phyloP scores from a whole-genome alignment of 73 alveolate genomes.

The Paramecium bursaria region DNA sequence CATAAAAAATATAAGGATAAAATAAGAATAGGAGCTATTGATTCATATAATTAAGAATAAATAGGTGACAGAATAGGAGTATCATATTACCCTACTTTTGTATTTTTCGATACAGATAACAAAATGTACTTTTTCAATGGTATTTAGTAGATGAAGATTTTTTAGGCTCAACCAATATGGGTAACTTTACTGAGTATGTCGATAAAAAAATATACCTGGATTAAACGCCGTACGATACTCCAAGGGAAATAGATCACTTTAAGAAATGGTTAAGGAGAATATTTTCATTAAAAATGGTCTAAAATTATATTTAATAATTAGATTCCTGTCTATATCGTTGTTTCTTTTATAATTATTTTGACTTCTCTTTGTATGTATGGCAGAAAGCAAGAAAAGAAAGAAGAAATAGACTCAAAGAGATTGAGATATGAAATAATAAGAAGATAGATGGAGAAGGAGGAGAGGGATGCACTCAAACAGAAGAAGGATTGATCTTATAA shows the following conservation, averaged over 20 bases:
- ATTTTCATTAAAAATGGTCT: constrained; percentile 44
- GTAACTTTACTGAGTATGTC: background rate
- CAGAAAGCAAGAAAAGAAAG: background rate
- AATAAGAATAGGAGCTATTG: constrained; percentile 17
- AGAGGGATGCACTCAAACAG: constrained; percentile 1
- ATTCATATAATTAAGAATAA: constrained; percentile 39
- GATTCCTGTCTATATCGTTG: constrained; percentile 28
- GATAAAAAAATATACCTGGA: constrained; percentile 6
- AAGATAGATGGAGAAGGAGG: constrained; percentile 9
- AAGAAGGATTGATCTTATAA: background rate
- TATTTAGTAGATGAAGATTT: background rate
- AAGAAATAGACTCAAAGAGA: background rate
- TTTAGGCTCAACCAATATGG: constrained; percentile 19
- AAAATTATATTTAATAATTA: background rate
- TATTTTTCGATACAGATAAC: constrained; percentile 38
- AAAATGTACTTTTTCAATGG: constrained; percentile 17
- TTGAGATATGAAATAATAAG: background rate
- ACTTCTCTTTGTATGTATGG: constrained; percentile 18
- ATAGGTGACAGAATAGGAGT: constrained; percentile 20
- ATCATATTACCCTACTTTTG: constrained; percentile 16
- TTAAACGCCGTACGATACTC: constrained; percentile 4
- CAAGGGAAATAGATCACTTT: constrained; percentile 14
- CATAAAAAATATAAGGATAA: background rate
- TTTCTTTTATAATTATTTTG: constrained; percentile 2
- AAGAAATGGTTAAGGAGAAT: constrained; percentile 43